Percentiles rank a stretch among this genome's conserved stretches.
Conservation (phyloP, 2,329 filamentous ascomycete genomes). For the Corinectria fuckeliana region DNA sequence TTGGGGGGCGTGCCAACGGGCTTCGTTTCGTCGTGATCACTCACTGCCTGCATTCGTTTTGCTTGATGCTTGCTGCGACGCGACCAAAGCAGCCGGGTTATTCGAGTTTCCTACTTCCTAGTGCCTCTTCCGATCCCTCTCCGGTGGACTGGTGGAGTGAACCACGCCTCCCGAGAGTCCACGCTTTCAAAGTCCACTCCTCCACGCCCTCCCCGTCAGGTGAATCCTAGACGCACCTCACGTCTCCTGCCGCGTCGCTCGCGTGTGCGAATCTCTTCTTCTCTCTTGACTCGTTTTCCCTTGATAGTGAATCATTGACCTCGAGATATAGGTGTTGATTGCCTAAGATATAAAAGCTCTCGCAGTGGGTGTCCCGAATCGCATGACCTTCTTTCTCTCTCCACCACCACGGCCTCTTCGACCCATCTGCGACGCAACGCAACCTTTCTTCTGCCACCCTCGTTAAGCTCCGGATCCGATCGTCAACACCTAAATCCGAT, state of each 20-base stretch:
- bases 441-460: background rate
- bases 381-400: constrained; percentile 24
- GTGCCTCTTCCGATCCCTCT: background rate
- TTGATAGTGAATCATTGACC: constrained; percentile 19
- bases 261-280: constrained; percentile 18
- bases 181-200: too few relatives aligned
- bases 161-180: too few relatives aligned
- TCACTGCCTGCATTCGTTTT: constrained; percentile 28
- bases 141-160: constrained; percentile 22
- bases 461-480: background rate
- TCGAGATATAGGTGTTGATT: constrained; percentile 1
- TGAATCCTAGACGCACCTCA: constrained; percentile 15
- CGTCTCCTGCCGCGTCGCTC: constrained; percentile 15
- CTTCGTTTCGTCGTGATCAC: constrained; percentile 26
- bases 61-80: constrained; percentile 18
- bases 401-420: constrained; percentile 18
- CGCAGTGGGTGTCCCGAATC: constrained; percentile 24
- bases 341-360: constrained; percentile 37
- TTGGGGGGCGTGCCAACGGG: constrained; percentile 23
- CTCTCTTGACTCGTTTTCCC: constrained; percentile 17
- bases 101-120: constrained; percentile 16
- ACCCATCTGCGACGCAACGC: constrained; percentile 18
- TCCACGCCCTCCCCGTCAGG: constrained; percentile 23
- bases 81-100: constrained; percentile 20
- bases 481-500: background rate